Conservation (phyloP, 768 basidiomycete species). For the Hysterangium stoloniferum region DNA sequence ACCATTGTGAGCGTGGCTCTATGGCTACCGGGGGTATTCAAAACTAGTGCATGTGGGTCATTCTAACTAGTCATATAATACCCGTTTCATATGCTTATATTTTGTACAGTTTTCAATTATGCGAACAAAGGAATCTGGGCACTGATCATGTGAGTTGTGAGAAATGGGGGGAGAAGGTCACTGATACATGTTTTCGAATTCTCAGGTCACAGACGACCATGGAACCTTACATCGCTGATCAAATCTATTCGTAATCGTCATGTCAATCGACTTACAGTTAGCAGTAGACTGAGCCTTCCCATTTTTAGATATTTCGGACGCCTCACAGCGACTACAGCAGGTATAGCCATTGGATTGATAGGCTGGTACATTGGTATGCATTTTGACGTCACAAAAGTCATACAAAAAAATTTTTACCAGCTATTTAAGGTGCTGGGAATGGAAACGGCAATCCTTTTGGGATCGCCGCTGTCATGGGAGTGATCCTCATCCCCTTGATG, state of each 20-base stretch:
- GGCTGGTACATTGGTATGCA: constrained; percentile 41
- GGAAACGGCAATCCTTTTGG: constrained; percentile 51
- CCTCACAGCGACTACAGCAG: constrained; percentile 36
- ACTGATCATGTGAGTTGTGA: constrained; percentile 12
- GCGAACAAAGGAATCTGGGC: constrained; percentile 38
- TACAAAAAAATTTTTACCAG: not conserved
- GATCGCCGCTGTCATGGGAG: constrained; percentile 38
- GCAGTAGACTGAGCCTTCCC: not conserved
- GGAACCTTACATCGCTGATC: constrained; percentile 50
- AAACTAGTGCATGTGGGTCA: constrained; percentile 33
- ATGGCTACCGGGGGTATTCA: constrained; percentile 43
- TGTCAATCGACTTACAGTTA: too few species aligned
- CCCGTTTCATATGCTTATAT: constrained; percentile 3
- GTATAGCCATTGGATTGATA: constrained; percentile 36
- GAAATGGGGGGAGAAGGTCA: too few species aligned
- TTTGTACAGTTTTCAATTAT: constrained; percentile 34
- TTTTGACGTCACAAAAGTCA: not conserved
- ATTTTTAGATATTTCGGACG: constrained; percentile 34
- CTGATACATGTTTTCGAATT: too few species aligned
- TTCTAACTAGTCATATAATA: not conserved
- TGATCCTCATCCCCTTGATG: constrained; percentile 39
- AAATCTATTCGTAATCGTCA: constrained; percentile 44
- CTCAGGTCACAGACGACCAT: constrained; percentile 45
- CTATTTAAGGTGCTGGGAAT: constrained; percentile 29
- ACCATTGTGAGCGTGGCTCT: constrained; percentile 39